Conservation (phyloP, 1,284 basidiomycete genomes). For the Melanopsichium pennsylvanicum region DNA sequence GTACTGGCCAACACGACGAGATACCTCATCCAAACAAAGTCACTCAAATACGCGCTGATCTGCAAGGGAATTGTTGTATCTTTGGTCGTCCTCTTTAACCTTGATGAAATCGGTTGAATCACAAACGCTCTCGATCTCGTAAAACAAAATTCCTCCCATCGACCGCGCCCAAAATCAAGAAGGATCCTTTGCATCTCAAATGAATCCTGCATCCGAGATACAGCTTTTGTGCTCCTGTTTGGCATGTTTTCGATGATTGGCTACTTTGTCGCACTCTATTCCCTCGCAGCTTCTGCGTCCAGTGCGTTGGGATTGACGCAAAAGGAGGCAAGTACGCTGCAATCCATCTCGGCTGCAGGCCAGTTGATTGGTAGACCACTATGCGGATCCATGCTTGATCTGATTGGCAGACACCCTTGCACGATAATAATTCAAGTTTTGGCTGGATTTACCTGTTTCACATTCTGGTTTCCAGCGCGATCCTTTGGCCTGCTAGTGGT, state of each 20-base stretch:
- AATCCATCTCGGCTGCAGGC: conserved; percentile 68
- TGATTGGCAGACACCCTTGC: conserved; percentile 67
- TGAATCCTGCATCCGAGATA: conserved; percentile 62
- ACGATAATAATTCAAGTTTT: conserved; percentile 66
- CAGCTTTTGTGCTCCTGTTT: conserved; percentile 55
- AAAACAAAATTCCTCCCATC: conserved; percentile 19
- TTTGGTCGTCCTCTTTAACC: conserved; percentile 59
- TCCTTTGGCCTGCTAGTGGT: conserved; percentile 67
- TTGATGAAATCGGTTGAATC: conserved; percentile 61
- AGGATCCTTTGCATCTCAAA: conserved; percentile 49
- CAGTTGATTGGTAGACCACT: conserved; percentile 68
- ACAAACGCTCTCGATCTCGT: conserved; percentile 10
- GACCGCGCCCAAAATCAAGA: conserved; percentile 41
- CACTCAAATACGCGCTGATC: conserved; percentile 45
- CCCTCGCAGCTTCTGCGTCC: conserved; percentile 68
- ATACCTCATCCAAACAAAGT: conserved; percentile 38
- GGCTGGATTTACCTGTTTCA: conserved; percentile 66
- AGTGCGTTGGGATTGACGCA: conserved; percentile 66
- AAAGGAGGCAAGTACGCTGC: conserved; percentile 67
- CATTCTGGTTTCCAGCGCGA: conserved; percentile 67
- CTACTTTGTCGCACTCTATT: conserved; percentile 68
- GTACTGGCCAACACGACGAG: conserved; percentile 38
- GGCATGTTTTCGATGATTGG: conserved; percentile 63
- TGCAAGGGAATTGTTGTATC: conserved; percentile 65
- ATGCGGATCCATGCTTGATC: conserved; percentile 67